Evolutionary conservation across 2,329 filamentous ascomycete genomes (phyloP).

Genomic region (Ophiognomonia clavigignenti-juglandacearum): DNA sequence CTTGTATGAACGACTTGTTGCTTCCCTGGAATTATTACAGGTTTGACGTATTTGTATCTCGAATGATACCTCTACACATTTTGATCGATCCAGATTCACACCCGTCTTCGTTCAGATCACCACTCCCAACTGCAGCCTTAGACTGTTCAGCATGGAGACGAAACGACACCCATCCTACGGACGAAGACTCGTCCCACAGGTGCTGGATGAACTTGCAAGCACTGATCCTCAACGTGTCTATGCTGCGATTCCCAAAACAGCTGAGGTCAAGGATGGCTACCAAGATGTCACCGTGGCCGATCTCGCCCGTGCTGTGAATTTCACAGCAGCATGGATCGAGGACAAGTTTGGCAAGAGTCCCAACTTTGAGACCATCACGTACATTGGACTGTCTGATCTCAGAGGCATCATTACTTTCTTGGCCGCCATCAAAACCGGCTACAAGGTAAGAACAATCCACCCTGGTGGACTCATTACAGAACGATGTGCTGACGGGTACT

Average conservation of each 20-base stretch:
- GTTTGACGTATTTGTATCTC: too few species aligned
- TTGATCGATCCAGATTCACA: too few species aligned
- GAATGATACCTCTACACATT: too few species aligned
- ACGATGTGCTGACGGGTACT: background rate
- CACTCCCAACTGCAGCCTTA: too few species aligned
- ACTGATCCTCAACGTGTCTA: slow-evolving; percentile 17
- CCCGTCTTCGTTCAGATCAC: too few species aligned
- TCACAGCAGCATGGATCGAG: slow-evolving; percentile 24
- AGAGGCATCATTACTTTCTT: slow-evolving; percentile 27
- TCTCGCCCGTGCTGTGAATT: slow-evolving; percentile 21
- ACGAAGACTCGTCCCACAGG: too few species aligned
- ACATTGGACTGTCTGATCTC: slow-evolving; percentile 25
- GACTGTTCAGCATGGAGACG: too few species aligned
- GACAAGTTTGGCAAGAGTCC: slow-evolving; percentile 18
- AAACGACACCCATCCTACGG: too few species aligned
- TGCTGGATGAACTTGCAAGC: too few species aligned
- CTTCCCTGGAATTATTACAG: too few species aligned
- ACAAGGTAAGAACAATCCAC: slow-evolving; percentile 23
- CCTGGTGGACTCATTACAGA: background rate
- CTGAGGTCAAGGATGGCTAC: slow-evolving; percentile 18
- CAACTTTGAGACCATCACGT: slow-evolving; percentile 24
- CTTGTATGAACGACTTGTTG: too few species aligned
- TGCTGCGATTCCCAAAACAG: slow-evolving; percentile 19
- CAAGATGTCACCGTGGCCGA: slow-evolving; percentile 19
- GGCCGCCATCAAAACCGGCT: slow-evolving; percentile 32